Evolutionary conservation across 371 early-diverging fungal species (phyloP).

Genomic region (Zopfochytrium polystomum): DNA sequence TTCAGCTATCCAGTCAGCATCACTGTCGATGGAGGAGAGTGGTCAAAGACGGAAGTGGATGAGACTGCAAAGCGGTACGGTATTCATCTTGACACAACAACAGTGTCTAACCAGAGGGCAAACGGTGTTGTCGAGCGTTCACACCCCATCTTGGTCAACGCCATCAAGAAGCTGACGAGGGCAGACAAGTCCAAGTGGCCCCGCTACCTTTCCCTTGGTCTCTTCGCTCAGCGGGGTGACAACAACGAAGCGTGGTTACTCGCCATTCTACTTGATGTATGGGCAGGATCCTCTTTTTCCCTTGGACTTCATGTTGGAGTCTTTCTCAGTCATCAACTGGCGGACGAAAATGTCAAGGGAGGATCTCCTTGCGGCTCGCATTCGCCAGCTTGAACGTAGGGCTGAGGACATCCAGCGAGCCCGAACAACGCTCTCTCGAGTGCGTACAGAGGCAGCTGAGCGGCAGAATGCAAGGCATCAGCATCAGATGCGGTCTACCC

Average conservation of each 20-base stretch:
- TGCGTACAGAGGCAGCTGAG: neutral
- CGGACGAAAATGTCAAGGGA: neutral
- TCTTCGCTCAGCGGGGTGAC: constrained; percentile 4
- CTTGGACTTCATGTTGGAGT: constrained; percentile 3
- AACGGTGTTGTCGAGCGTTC: constrained; percentile 7
- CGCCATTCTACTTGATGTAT: constrained; percentile 4
- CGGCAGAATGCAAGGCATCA: neutral
- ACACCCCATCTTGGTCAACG: constrained; percentile 7
- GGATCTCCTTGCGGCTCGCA: constrained; percentile 9
- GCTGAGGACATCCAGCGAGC: too few relatives aligned
- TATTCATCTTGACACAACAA: neutral
- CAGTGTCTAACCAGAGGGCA: constrained; percentile 7
- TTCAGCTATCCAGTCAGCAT: constrained; percentile 4
- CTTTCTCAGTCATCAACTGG: neutral
- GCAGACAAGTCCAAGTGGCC: constrained; percentile 3
- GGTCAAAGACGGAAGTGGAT: too few relatives aligned
- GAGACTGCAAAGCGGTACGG: neutral
- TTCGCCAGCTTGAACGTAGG: constrained; percentile 10
- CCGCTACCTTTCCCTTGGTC: neutral
- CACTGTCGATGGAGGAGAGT: constrained; percentile 11
- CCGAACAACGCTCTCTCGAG: neutral
- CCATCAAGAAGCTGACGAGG: neutral
- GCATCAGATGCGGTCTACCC: neutral
- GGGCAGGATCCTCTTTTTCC: constrained; percentile 12
- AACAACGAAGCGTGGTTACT: neutral